A percentile compares a stretch with the other conserved stretches of the same genome.
Conservation (phyloP, 805 yeast genomes). For the Candida schatavii region DNA sequence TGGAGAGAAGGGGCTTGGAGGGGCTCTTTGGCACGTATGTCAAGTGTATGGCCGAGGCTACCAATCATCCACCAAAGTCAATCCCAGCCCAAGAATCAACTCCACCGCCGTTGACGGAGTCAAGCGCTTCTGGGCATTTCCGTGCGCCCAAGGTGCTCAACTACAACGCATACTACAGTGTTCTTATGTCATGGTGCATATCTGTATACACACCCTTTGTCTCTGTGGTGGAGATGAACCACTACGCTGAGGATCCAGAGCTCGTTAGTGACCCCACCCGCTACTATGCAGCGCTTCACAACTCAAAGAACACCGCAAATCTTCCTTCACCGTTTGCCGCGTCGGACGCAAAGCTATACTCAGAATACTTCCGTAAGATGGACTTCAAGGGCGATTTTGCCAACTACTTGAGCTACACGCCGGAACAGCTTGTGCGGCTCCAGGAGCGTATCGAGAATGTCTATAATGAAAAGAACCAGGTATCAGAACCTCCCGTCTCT, state of each 20-base stretch:
- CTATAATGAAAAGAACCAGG: constrained; percentile 8
- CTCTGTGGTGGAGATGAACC: constrained; percentile 31
- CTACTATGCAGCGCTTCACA: constrained; percentile 13
- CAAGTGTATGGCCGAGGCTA: constrained; percentile 12
- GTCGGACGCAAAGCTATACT: constrained; percentile 21
- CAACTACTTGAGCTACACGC: constrained; percentile 12
- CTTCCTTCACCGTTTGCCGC: constrained; percentile 13
- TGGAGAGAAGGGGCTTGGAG: constrained; percentile 23
- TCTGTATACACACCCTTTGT: constrained; percentile 37
- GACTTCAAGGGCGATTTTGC: constrained; percentile 16
- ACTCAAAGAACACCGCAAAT: background rate
- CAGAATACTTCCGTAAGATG: constrained; percentile 19
- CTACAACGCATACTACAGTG: constrained; percentile 31
- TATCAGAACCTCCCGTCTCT: constrained; percentile 5
- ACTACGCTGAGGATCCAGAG: constrained; percentile 24
- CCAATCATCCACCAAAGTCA: constrained; percentile 3
- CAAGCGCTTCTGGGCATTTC: background rate
- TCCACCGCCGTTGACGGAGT: background rate
- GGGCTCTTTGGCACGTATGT: constrained; percentile 22
- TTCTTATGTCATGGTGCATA: constrained; percentile 37
- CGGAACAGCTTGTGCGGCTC: constrained; percentile 18
- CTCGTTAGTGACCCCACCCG: constrained; percentile 14
- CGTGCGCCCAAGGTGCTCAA: constrained; percentile 30
- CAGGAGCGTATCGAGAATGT: constrained; percentile 15
- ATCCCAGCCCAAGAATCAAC: too few species aligned